Evolutionary conservation across 345 rosid genomes (phyloP).

Genomic region (Capsella bursapastoris): DNA sequence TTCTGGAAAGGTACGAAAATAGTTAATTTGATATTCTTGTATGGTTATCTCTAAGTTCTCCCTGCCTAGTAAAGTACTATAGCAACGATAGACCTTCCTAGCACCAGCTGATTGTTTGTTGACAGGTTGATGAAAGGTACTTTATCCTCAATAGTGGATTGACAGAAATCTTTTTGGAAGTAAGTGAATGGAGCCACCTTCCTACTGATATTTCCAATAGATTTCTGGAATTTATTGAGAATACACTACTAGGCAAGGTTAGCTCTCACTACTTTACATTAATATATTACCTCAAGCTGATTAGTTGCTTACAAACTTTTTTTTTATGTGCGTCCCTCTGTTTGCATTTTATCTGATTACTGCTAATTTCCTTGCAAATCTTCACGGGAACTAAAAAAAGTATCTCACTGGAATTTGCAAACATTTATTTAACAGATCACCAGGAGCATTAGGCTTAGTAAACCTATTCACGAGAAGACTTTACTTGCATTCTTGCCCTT

Average conservation of each 20-base stretch:
- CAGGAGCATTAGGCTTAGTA: constrained; percentile 50
- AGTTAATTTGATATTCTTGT: no score
- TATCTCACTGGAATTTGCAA: constrained; percentile 20
- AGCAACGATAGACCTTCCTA: constrained; percentile 2
- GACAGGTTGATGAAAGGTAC: constrained; percentile 71
- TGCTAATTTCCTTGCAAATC: constrained; percentile 20
- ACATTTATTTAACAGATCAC: constrained; percentile 51
- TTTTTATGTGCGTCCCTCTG: constrained; percentile 4
- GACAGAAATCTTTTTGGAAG: constrained; percentile 68
- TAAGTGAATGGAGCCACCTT: constrained; percentile 62
- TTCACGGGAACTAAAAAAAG: background rate
- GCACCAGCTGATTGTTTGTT: constrained; percentile 39
- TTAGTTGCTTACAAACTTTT: constrained; percentile 1
- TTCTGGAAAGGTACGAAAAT: constrained; percentile 56
- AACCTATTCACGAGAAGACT: constrained; percentile 54
- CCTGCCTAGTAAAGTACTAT: no score
- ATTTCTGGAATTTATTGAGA: constrained; percentile 65
- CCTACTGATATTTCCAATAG: constrained; percentile 53
- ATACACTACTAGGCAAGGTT: constrained; percentile 75
- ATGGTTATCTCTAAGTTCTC: no score
- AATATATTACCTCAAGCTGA: background rate
- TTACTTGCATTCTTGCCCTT: constrained; percentile 58
- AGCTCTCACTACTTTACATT: constrained; percentile 30
- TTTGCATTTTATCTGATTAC: constrained; percentile 1
- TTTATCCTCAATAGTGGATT: constrained; percentile 65